Conservation (phyloP, 257 asterid genomes). For the Nemophila menziesii region DNA sequence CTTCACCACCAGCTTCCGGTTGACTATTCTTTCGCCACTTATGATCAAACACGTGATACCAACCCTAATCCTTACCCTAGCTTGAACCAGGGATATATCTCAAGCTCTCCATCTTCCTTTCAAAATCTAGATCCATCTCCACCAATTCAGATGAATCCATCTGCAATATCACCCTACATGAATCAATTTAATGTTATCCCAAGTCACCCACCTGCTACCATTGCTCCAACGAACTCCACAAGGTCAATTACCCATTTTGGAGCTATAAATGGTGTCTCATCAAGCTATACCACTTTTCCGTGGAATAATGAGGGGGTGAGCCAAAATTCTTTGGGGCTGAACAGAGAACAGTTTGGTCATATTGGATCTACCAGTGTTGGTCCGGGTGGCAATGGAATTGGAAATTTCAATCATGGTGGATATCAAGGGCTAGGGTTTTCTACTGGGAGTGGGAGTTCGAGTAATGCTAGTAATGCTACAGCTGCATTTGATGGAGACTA, state of each 20-base stretch:
- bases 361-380: conserved; percentile 12
- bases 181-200: conserved; percentile 11
- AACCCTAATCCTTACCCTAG: conserved; percentile 24
- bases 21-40: conserved; percentile 2
- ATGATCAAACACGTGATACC: conserved; percentile 12
- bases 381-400: too few relatives aligned
- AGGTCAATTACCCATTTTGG: conserved; percentile 49
- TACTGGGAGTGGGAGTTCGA: conserved; percentile 7
- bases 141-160: conserved; percentile 2
- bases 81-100: conserved; percentile 22
- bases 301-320: conserved; percentile 66
- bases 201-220: conserved; percentile 51
- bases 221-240: conserved; percentile 41
- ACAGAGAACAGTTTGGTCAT: conserved; percentile 26
- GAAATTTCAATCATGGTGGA: not conserved
- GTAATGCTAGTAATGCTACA: too few relatives aligned
- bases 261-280: conserved; percentile 8
- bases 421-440: conserved; percentile 24
- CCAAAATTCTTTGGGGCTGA: conserved; percentile 66
- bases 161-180: conserved; percentile 18
- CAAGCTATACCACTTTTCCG: conserved; percentile 12
- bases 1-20: not conserved
- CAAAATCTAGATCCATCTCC: conserved; percentile 14
- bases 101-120: conserved; percentile 30
- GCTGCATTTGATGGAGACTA: conserved; percentile 27